Base-by-base conservation (phyloP, 768 basidiomycete species). In the Sporobolomyces pararoseus region DNA sequence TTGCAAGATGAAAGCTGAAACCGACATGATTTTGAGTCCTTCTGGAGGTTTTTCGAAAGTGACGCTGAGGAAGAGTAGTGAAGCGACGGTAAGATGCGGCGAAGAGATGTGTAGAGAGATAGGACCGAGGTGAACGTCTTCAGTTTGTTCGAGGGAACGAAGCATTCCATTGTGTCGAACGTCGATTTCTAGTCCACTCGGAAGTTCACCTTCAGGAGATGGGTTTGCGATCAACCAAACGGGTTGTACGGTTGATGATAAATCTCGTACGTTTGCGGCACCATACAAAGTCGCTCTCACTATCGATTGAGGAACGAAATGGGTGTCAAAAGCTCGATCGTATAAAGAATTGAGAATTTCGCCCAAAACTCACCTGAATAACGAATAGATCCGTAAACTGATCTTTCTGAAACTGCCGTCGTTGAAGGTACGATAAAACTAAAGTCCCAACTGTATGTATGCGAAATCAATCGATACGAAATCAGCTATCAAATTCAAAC, bases 41-140 rank as follows among this genome's bases (percentile, higher is more conserved):
- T 61, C 53, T 0, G 71, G 71, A 32, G 71, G 71, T 1, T 31
- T 7, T 46, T 66, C 67, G 44, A 73, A 54, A 0, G 60, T 62
- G 29, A 69, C 39, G 42, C 49, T 17, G 21, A 73, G 39, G 64
- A 66, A 66, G 9, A 73, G 31, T 27, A 73, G 39, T 2, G 54
- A 49, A 7, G 72, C 67, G 44, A 73, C 67, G 16, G 67, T 73
- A 2, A 73, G 51, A 32, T 73, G 72, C 7, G 67, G 62, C 23
- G 63, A 65, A 7, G 67, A 73, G 34, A 69, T 27, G 32, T 63
- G 64, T 0, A 73, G 32, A 10, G 60, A 25, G 54, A 73, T 65
- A 0, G 72, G 72, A 14, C 69, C 69, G 25, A 70, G 58, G 12
- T 65, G 2, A 12, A 61, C 23, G 46, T 61, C 46, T 4, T 50